Evolutionary conservation across 805 yeast genomes (phyloP).

Genomic region (Metschnikowia chrysomelidarum): DNA sequence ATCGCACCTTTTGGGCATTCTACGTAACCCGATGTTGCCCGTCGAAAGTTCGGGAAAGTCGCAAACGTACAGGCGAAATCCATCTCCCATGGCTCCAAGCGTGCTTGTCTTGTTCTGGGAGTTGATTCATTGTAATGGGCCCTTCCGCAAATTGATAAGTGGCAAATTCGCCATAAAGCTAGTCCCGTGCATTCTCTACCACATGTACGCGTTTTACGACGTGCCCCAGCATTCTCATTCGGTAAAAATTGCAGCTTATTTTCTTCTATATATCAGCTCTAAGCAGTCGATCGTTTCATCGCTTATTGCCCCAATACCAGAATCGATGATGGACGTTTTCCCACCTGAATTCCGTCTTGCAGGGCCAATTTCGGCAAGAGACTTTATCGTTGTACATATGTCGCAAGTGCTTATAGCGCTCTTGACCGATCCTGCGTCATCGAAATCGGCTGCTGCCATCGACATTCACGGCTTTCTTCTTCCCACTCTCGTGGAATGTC

Average conservation of each 20-base stretch:
- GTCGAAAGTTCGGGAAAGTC: constrained; percentile 1
- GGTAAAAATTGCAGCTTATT: constrained; percentile 50
- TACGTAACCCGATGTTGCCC: constrained; percentile 10
- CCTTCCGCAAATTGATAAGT: constrained; percentile 41
- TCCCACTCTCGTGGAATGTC: constrained; percentile 55
- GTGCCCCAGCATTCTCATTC: constrained; percentile 38
- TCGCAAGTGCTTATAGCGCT: constrained; percentile 26
- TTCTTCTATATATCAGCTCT: constrained; percentile 50
- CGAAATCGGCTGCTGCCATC: constrained; percentile 13
- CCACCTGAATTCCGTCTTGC: constrained; percentile 52
- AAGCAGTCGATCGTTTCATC: constrained; percentile 36
- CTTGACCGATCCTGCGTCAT: constrained; percentile 25
- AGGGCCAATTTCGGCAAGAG: constrained; percentile 55
- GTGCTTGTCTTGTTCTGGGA: constrained; percentile 72
- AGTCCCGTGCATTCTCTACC: constrained; percentile 52
- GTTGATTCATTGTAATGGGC: constrained; percentile 66
- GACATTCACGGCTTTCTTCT: constrained; percentile 30
- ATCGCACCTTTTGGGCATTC: constrained; percentile 44
- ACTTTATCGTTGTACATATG: constrained; percentile 56
- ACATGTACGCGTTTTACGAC: constrained; percentile 50
- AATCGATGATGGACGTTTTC: constrained; percentile 44
- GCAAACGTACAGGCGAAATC: constrained; percentile 2
- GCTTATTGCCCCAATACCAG: constrained; percentile 46
- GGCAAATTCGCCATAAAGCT: constrained; percentile 53
- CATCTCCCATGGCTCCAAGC: constrained; percentile 51